A percentile compares a stretch with the other conserved stretches of the same genome.
These are phyloP conservation scores for Choanephora cucurbitarum DNA, from an alignment of 371 early-diverging fungal species.

Conservation along the genomic window DNA sequence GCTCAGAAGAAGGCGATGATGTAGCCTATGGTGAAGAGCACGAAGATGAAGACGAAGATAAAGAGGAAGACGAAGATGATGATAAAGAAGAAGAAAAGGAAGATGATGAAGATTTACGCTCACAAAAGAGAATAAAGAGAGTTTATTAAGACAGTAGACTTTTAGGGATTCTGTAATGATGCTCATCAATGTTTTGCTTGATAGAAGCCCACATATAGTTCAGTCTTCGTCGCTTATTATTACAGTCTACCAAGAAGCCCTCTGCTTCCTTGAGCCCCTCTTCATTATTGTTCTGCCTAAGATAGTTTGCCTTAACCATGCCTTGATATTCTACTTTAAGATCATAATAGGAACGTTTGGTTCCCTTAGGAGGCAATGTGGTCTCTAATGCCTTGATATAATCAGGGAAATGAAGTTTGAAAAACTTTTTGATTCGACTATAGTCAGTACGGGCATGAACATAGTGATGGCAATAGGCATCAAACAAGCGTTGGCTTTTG, in stretches of 20 bases:
- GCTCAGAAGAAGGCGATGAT: neutral
- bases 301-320: constrained; percentile 6
- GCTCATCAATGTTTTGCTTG: constrained; percentile 7
- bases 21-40: neutral
- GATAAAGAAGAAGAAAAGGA: neutral
- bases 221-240: constrained; percentile 12
- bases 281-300: neutral
- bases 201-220: constrained; percentile 21
- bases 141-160: neutral
- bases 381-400: constrained; percentile 10
- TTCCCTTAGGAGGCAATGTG: constrained; percentile 12
- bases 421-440: constrained; percentile 3
- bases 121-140: neutral
- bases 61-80: neutral
- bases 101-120: neutral
- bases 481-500: constrained; percentile 6
- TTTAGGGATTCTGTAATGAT: constrained; percentile 3
- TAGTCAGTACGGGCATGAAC: constrained; percentile 4
- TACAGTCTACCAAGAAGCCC: constrained; percentile 8
- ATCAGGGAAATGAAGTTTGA: constrained; percentile 10
- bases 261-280: constrained; percentile 5
- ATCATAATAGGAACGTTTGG: constrained; percentile 17
- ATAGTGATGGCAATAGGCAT: constrained; percentile 8
- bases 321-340: constrained; percentile 13
- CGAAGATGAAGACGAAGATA: neutral